Percentiles rank a stretch among this genome's conserved stretches.
Conservation (phyloP, 78 protist genomes). For the Thecamonas trahens region DNA sequence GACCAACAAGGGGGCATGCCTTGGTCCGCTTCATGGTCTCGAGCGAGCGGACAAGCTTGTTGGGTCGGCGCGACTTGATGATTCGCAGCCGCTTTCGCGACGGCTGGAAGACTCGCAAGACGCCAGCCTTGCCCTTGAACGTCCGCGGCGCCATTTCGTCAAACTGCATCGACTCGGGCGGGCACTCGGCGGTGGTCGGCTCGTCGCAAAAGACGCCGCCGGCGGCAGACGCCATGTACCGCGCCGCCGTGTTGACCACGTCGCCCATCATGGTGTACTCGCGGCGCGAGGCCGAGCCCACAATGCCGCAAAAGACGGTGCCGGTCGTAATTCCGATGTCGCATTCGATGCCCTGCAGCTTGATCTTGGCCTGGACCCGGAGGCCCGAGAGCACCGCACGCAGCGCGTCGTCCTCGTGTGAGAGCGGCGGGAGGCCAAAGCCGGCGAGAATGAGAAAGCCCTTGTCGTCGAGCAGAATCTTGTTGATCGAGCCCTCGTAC, state of each 20-base stretch:
- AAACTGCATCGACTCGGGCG: too few relatives aligned
- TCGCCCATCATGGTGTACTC: constrained; percentile 24
- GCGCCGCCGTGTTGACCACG: constrained; percentile 21
- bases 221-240: too few relatives aligned
- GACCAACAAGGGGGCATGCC: too few relatives aligned
- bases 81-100: too few relatives aligned
- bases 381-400: constrained; percentile 7
- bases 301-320: constrained; percentile 7
- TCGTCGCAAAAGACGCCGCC: too few relatives aligned
- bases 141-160: too few relatives aligned
- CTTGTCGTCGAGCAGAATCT: constrained; percentile 35
- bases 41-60: too few relatives aligned
- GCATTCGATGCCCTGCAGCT: background rate
- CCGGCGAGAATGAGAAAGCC: constrained; percentile 7
- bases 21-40: too few relatives aligned
- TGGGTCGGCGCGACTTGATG: too few relatives aligned
- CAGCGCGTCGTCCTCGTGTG: constrained; percentile 14
- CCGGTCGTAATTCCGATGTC: constrained; percentile 24
- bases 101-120: too few relatives aligned
- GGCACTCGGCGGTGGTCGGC: too few relatives aligned
- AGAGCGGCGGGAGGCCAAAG: constrained; percentile 26
- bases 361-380: background rate
- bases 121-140: too few relatives aligned
- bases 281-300: constrained; percentile 4
- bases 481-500: constrained; percentile 24